Percentiles rank a stretch among this genome's conserved stretches.
Evolutionary conservation across 2,329 filamentous ascomycete genomes (phyloP).

Genomic region (Fusarium verrucosum): DNA sequence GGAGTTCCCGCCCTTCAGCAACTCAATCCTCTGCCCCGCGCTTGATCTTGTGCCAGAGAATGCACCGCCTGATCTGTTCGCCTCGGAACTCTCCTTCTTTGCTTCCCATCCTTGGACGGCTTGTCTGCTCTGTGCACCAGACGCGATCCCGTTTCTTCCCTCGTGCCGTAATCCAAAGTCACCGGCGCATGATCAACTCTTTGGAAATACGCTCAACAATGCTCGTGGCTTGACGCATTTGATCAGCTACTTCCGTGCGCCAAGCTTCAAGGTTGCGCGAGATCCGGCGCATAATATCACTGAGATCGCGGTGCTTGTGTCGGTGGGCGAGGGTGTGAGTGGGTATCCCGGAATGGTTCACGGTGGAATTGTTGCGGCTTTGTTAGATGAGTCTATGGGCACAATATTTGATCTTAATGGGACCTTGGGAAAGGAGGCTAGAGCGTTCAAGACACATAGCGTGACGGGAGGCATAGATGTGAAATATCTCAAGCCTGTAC

Average conservation of each 20-base stretch:
- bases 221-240: conserved; percentile 46
- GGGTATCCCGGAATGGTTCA: conserved; percentile 49
- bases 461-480: conserved; percentile 51
- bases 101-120: conserved; percentile 50
- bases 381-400: conserved; percentile 52
- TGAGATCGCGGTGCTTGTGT: conserved; percentile 46
- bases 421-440: conserved; percentile 46
- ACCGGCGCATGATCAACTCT: conserved; percentile 48
- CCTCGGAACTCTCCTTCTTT: conserved; percentile 47
- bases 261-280: conserved; percentile 38
- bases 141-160: conserved; percentile 48
- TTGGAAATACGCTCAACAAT: conserved; percentile 47
- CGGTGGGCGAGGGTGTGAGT: conserved; percentile 48
- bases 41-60: conserved; percentile 45
- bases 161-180: conserved; percentile 46
- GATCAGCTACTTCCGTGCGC: conserved; percentile 48
- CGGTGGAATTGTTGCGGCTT: conserved; percentile 49
- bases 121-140: conserved; percentile 41
- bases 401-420: conserved; percentile 50
- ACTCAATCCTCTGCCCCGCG: conserved; percentile 46
- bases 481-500: conserved; percentile 48
- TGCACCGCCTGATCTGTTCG: conserved; percentile 42
- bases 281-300: conserved; percentile 43
- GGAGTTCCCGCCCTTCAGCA: conserved; percentile 29
- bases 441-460: conserved; percentile 42